These are phyloP conservation scores for Salix koriyanagi DNA, from an alignment of 345 rosid genomes.

Conservation along the genomic window DNA sequence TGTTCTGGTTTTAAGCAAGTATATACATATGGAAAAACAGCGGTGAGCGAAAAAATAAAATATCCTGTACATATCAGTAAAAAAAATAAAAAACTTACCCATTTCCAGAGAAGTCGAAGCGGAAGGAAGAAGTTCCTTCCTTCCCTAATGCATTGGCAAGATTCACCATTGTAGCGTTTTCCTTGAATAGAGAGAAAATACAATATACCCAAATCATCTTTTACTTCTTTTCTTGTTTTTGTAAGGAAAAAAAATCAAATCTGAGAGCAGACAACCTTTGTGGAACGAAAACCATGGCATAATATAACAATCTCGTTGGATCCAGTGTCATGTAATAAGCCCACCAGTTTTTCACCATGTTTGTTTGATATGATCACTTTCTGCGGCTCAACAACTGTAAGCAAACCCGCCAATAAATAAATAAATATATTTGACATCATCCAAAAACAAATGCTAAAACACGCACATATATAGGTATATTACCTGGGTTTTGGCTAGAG, in stretches of 20 bases:
- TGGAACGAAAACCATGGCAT: slow-evolving; percentile 26
- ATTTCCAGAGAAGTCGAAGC: slow-evolving; percentile 31
- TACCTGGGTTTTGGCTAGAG: slow-evolving; percentile 8
- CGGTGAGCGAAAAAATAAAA: neutral
- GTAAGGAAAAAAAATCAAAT: neutral
- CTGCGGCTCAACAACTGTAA: slow-evolving; percentile 16
- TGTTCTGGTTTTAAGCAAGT: no score
- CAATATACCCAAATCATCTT: neutral
- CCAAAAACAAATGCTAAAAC: no score
- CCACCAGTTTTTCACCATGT: slow-evolving; percentile 26
- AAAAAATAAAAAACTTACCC: slow-evolving; percentile 4
- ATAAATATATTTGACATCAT: neutral
- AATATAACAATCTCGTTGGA: slow-evolving; percentile 24
- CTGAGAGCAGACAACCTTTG: slow-evolving; percentile 11
- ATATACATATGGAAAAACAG: neutral
- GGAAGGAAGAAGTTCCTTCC: slow-evolving; percentile 30
- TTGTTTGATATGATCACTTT: slow-evolving; percentile 15
- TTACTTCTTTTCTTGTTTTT: no score
- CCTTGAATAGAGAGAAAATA: slow-evolving; percentile 11
- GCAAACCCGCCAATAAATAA: neutral
- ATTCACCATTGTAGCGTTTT: slow-evolving; percentile 9
- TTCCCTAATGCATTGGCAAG: slow-evolving; percentile 21
- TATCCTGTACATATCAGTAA: neutral
- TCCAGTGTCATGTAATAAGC: slow-evolving; percentile 26
- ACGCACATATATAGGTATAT: neutral